Base-by-base conservation (phyloP, 345 rosid species). In the Cardamine occulta region DNA sequence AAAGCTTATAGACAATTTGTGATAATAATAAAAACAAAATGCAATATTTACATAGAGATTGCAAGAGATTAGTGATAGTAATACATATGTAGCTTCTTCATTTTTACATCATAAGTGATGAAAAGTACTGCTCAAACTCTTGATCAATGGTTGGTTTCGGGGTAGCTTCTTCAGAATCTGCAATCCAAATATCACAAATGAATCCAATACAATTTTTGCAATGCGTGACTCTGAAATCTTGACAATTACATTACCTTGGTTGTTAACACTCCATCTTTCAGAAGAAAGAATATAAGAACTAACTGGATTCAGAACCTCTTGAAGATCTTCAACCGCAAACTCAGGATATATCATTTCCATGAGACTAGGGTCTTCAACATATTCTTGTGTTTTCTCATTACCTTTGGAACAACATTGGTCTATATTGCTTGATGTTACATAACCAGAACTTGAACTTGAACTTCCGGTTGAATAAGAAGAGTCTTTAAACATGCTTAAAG, bases 61-160 rank as follows among this genome's bases (percentile, higher is more conserved):
- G 6, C 15, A 48, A 31, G 21, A 7, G 53, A 35, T 35, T 42
- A 13, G 47, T 42, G 47, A 42, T 15, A 11, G 2, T 34, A 0
- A 59, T 60, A 60, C n/a, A 35, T 44, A 40, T 15, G 32, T 44
- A 56, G 64, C 28, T 31, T 62, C 9, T 0, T 44, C 23, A 61
- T 70, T 63, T 53, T 65, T 66, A 88, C 75, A 93, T 81, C 93
- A 91, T 86, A 47, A 93, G 94, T 73, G 2, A 76, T 12, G 98
- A 89, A 80, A 93, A 91, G 79, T 89, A 93, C 35, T 88, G 81
- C 84, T 93, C 97, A 61, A 91, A 91, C 79, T 93, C 98, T 84
- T 86, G 85, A 85, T 93, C 97, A 72, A 93, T 93, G 59, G 94
- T 91, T 8, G 91, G 97, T 77, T 86, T 85, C 28, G 24, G 23